phyloP scores from a whole-genome alignment of 768 basidiomycete genomes.

The Mycena capillaripes region DNA sequence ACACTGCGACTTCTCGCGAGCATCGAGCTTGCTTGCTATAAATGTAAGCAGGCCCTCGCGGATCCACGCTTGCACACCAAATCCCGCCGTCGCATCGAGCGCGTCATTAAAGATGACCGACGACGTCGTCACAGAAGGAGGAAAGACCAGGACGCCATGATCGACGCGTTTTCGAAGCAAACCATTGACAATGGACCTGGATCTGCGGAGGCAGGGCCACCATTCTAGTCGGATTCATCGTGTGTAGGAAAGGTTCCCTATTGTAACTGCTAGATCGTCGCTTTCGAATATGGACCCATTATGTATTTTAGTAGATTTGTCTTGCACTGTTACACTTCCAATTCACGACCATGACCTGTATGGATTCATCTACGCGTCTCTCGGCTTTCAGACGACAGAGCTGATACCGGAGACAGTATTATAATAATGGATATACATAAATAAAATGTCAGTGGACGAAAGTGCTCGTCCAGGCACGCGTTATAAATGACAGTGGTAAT shows the following conservation, averaged over 20 bases:
- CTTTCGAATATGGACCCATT: conserved; percentile 34
- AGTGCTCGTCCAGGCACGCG: neutral
- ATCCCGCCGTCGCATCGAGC: conserved; percentile 78
- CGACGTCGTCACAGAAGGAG: conserved; percentile 84
- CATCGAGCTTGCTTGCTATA: conserved; percentile 88
- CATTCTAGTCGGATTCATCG: conserved; percentile 31
- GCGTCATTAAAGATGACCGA: conserved; percentile 89
- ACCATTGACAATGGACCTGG: conserved; percentile 52
- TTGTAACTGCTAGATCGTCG: conserved; percentile 31
- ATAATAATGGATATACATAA: neutral
- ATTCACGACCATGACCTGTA: conserved; percentile 11
- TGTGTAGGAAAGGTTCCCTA: neutral
- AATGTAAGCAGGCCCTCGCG: conserved; percentile 74
- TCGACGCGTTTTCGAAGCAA: conserved; percentile 81
- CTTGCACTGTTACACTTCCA: conserved; percentile 21
- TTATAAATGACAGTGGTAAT: conserved; percentile 13
- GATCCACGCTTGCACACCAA: conserved; percentile 79
- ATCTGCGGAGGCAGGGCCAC: conserved; percentile 41
- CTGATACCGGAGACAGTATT: neutral
- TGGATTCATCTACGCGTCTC: neutral
- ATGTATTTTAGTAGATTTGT: conserved; percentile 37
- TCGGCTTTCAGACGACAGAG: neutral
- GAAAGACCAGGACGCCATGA: conserved; percentile 87
- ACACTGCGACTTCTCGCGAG: conserved; percentile 86
- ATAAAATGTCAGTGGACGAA: neutral